phyloP scores from a whole-genome alignment of 257 asterid genomes.

The Jacaranda mimosifolia region DNA sequence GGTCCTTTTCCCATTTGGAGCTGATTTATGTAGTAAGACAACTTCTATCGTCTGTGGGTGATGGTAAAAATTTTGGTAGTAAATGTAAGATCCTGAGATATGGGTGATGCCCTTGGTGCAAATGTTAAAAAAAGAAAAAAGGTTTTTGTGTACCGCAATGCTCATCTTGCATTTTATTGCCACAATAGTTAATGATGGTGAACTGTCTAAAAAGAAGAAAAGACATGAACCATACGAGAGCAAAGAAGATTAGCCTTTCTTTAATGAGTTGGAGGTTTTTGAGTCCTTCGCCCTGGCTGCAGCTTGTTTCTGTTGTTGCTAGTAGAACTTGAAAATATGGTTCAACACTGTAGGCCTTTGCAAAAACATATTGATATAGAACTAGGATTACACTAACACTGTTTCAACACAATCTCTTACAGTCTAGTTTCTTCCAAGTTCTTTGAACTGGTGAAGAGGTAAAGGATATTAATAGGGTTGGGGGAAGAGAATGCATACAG shows the following conservation, averaged over 20 bases:
- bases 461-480: conserved; percentile 1
- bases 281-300: background rate
- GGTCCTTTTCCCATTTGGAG: conserved; percentile 2
- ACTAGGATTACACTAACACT: background rate
- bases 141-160: background rate
- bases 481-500: background rate
- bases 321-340: conserved; percentile 10
- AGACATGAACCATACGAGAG: conserved; percentile 6
- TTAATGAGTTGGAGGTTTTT: background rate
- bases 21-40: background rate
- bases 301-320: conserved; percentile 1
- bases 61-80: background rate
- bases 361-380: background rate
- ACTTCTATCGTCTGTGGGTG: too few species aligned
- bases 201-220: background rate
- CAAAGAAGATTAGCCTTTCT: background rate
- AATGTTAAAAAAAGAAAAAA: background rate
- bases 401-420: background rate
- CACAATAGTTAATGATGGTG: conserved; percentile 19
- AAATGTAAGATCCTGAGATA: conserved; percentile 17
- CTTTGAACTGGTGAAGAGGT: conserved; percentile 5
- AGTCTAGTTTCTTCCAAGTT: background rate
- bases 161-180: background rate
- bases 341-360: background rate
- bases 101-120: conserved; percentile 1